Base-by-base conservation (phyloP, 257 asterid species). In the Hygrophila difformis region DNA sequence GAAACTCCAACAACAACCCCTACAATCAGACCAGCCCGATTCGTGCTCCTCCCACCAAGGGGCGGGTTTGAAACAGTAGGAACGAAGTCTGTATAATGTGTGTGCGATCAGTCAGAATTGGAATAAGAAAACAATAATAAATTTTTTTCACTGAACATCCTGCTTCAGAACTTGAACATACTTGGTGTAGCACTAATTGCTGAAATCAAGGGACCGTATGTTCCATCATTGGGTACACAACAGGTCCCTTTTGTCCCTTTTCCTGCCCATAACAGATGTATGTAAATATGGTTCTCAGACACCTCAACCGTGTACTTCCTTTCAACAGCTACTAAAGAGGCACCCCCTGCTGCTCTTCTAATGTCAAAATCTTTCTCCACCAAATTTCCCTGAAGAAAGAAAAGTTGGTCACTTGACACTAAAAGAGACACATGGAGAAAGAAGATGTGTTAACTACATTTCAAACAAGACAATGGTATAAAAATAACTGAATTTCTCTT, bases 211-310 rank as follows among this genome's bases (percentile, higher is more conserved):
- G 95, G 95, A 38, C 95, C 95, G 53, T 78, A 84, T 12, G 69
- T 12, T 31, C 78, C 69, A 60, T 39, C 84, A 18, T 0, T 5
- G 46, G 95, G 95, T n/a, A 78, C 80, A 65, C 91, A 78, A 44
- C 91, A 78, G 47, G 91, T 81, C 56, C 95, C 93, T 68, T 78
- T 84, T 51, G 91, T 81, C 56, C 95, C 93, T 68, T 78, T 84
- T 51, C 91, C 93, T 6, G 82, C 93, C 95, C 95, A 84, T 51
- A 77, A 73, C 15, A 85, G 68, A 71, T 85, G 96, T 45, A 85
- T 59, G 47, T 85, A 94, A 5, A 85, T 47, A 63, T 73, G 65
- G 60, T 85, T 85, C 52, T 70, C 81, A n/a, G 66, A 48, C 33
- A 86, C 94, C 6, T 29, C 46, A 51, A 44, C 88, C 0, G 2